A percentile compares a stretch with the other conserved stretches of the same genome.
phyloP scores from a whole-genome alignment of 768 basidiomycete genomes.

The Phlegmacium glaucopus region DNA sequence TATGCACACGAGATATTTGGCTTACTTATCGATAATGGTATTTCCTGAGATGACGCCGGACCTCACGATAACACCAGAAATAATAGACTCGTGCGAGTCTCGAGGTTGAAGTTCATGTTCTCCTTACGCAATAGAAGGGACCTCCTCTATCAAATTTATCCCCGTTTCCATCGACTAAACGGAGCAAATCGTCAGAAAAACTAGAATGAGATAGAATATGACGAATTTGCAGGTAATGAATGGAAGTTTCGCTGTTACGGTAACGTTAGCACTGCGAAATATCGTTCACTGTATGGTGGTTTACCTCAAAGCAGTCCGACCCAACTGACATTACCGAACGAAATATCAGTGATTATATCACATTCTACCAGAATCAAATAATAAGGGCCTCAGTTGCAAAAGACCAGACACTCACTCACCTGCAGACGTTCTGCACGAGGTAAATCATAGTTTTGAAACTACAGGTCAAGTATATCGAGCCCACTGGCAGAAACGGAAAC shows the following conservation, averaged over 20 bases:
- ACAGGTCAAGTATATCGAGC: no score
- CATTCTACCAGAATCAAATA: constrained; percentile 50
- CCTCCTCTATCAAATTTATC: constrained; percentile 41
- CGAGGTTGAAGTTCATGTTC: constrained; percentile 24
- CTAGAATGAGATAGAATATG: no score
- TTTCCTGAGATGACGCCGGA: constrained; percentile 48
- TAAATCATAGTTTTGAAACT: no score
- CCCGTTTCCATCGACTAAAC: constrained; percentile 38
- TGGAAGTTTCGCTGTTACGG: no score
- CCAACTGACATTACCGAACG: constrained; percentile 52
- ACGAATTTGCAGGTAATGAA: no score
- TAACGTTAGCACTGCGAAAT: no score
- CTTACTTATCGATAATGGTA: constrained; percentile 50
- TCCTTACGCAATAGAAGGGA: constrained; percentile 39
- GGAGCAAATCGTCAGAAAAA: no score
- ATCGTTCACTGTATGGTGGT: no score
- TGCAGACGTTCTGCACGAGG: no score
- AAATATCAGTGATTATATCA: no score
- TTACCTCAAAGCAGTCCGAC: constrained; percentile 41
- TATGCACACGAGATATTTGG: background rate
- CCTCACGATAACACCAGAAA: constrained; percentile 42
- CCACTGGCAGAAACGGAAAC: no score
- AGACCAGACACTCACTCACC: no score
- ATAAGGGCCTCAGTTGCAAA: background rate
- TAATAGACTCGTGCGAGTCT: constrained; percentile 48